phyloP scores from a whole-genome alignment of 257 asterid species.

The Plantago elongata region DNA sequence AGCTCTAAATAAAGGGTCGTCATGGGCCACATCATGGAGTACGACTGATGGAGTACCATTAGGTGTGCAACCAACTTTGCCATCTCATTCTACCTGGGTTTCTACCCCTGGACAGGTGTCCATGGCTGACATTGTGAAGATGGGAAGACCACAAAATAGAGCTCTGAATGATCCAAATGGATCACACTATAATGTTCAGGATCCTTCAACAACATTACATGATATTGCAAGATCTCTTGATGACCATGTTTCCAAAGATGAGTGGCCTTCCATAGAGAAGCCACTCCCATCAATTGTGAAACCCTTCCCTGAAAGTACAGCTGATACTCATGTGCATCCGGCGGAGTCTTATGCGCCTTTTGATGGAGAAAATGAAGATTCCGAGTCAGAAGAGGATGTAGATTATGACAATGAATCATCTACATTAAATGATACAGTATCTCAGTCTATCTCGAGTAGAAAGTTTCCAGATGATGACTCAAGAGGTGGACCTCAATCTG shows the following conservation, averaged over 20 bases:
- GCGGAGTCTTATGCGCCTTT: constrained; percentile 33
- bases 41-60: constrained; percentile 39
- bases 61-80: constrained; percentile 42
- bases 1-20: constrained; percentile 40
- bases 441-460: constrained; percentile 42
- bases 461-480: constrained; percentile 48
- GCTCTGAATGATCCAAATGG: constrained; percentile 33
- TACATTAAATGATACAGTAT: constrained; percentile 35
- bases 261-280: constrained; percentile 70
- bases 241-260: constrained; percentile 41
- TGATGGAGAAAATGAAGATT: constrained; percentile 32
- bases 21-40: constrained; percentile 11
- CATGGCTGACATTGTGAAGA: constrained; percentile 92
- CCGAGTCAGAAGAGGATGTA: constrained; percentile 48
- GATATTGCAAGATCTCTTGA: constrained; percentile 20
- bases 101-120: constrained; percentile 58
- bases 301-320: constrained; percentile 37
- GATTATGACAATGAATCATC: constrained; percentile 35
- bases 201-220: constrained; percentile 2
- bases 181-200: constrained; percentile 41
- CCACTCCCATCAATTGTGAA: constrained; percentile 33
- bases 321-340: constrained; percentile 41
- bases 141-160: constrained; percentile 67
- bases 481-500: constrained; percentile 45
- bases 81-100: constrained; percentile 57